Base-by-base conservation (phyloP, 1,284 basidiomycete genomes). In the Malassezia caprae region DNA sequence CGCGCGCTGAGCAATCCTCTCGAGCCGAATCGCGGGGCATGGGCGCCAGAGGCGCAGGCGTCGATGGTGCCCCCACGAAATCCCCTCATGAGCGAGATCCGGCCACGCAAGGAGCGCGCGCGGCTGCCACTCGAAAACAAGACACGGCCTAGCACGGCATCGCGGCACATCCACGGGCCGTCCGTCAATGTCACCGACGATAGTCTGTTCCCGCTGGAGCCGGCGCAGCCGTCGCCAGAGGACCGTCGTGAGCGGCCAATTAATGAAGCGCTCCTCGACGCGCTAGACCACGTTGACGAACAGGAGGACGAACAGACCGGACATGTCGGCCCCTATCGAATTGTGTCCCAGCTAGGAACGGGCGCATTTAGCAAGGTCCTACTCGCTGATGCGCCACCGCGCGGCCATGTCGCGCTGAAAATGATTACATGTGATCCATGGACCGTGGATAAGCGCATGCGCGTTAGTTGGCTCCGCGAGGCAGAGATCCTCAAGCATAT, bases 401-500 rank as follows among this genome's bases (percentile, higher is more conserved):
- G 11, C 8, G 73, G 79, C 43, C 68, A 86, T 1, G 87, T 89
- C 7, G 88, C 89, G 7, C 82, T 91, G 67, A 91, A 91, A 79
- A 81, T 90, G 79, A 85, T 89, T 23, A 81, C 84, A 48, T 78
- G 83, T 31, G 77, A 79, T 35, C 70, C 72, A 8, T 82, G 80
- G 62, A 78, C 79, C 37, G 75, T 76, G 48, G 81, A 83, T 65
- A 80, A 88, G 59, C 78, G 87, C 47, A 87, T 87, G 58, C 77
- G 85, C 28, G 87, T 90, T 53, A 84, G 84, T 59, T 90, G 90
- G 72, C 81, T 89, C 39, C 79, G 88, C 24, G 88, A 91, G 76
- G 88, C 89, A 11, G 87, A 90, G 68, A 85, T 93, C 11, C 78
- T 93, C 35, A 81, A 84, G 82, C 86, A 88, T 67, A 85, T 90